Conservation (phyloP, 306 rosid species). For the Ochetophila trinervis region DNA sequence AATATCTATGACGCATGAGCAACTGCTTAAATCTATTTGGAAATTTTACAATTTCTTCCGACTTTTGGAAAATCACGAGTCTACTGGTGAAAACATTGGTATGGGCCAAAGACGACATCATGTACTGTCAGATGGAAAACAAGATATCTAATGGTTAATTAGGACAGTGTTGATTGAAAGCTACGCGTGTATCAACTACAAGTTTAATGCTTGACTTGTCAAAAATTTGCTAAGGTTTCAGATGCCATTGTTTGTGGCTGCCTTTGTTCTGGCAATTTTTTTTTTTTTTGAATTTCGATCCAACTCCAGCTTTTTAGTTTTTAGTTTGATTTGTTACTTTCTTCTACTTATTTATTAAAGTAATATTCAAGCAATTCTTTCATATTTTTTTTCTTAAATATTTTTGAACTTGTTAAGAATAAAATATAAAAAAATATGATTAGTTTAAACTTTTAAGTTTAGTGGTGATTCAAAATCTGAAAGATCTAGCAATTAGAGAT, state of each 20-base stretch:
- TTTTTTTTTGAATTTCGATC: background rate
- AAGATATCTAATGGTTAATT: background rate
- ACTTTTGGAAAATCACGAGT: background rate
- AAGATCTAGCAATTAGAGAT: too few species aligned
- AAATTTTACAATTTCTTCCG: background rate
- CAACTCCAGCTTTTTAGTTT: background rate
- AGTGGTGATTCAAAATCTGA: too few species aligned
- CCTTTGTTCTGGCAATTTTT: background rate
- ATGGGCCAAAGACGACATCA: background rate
- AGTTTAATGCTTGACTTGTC: background rate
- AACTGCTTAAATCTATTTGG: constrained; percentile 34
- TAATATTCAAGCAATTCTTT: too few species aligned
- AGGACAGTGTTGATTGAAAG: background rate
- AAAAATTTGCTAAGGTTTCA: background rate
- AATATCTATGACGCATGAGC: too few species aligned
- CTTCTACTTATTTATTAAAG: too few species aligned
- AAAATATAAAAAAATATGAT: too few species aligned
- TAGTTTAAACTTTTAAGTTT: too few species aligned
- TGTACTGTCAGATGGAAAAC: background rate
- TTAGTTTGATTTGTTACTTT: too few species aligned
- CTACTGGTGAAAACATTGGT: background rate
- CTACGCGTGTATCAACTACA: background rate
- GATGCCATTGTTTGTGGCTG: constrained; percentile 1
- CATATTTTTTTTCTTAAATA: too few species aligned
- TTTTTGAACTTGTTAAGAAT: too few species aligned